Evolutionary conservation across 148 eudicot species (phyloP), one percentile per base, ranked within the genome.

Genomic region (Fallopia convolvulus): DNA sequence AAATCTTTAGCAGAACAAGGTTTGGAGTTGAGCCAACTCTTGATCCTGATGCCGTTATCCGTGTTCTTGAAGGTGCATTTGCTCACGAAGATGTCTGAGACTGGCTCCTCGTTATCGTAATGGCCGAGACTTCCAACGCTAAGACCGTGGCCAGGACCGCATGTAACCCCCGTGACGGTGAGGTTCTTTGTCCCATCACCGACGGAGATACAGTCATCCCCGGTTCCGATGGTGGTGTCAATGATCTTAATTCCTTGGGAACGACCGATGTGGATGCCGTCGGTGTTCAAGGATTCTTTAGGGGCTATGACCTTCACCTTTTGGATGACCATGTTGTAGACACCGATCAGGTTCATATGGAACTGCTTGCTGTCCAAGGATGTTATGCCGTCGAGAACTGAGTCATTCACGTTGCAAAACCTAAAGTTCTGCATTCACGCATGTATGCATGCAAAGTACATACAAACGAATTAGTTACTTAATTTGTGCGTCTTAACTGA

Each of bases 111-210:
- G 2, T 75, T 15, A 1, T 81, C 74, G 52, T 79, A 47, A 48
- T 78, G 79, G 3, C 87, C 89, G 33, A 86, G 82, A 75, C 89
- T 88, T 63, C 91, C 91, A 49, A 86, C 73, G 47, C 91, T 88
- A 26, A 90, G 80, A 40, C 91, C 93, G 44, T 90, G 89, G 9
- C 93, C 93, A 0, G 88, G 89, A 48, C 89, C 91, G 36, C 93
- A 90, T 3, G 78, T 75, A 32, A 90, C 75, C 4, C 84, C 81
- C 2, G 66, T 72, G 12, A 90, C 78, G 26, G 76, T 74, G 76
- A 90, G 77, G 60, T 86, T 47, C 32, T 7, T 60, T 7, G 84
- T 68, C 12, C 89, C 89, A 50, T 81, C 78, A 46, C 86, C 90
- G 2, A 90, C 63, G 30, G 91, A 89, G 8, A 90, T 71, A 72